phyloP scores from a whole-genome alignment of 805 yeast species.

The Ogataea siamensis region DNA sequence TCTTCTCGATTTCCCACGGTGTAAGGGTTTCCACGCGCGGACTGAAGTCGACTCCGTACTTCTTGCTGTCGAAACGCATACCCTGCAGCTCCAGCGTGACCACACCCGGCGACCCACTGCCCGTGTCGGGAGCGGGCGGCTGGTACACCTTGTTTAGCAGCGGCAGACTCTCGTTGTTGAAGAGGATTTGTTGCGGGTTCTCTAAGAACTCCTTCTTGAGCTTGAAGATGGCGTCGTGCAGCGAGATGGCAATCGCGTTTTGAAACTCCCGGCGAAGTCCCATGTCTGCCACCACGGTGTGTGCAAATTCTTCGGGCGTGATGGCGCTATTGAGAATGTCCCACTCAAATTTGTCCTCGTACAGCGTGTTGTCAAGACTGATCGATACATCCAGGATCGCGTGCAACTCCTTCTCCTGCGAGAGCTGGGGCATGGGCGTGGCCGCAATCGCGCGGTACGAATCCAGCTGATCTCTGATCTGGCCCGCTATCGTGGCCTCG shows the following conservation, averaged over 20 bases:
- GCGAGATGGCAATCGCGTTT: constrained; percentile 83
- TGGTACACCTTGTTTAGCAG: constrained; percentile 35
- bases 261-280: constrained; percentile 83
- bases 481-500: constrained; percentile 60
- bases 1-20: constrained; percentile 89
- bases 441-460: constrained; percentile 65
- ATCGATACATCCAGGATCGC: constrained; percentile 80
- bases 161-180: constrained; percentile 36
- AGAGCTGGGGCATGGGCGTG: constrained; percentile 55
- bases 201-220: constrained; percentile 82
- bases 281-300: constrained; percentile 75
- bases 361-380: constrained; percentile 76
- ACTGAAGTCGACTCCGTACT: constrained; percentile 79
- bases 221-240: constrained; percentile 75
- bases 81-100: constrained; percentile 37
- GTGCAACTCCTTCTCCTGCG: constrained; percentile 51
- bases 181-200: constrained; percentile 35
- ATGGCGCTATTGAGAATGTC: constrained; percentile 56
- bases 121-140: constrained; percentile 22
- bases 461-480: constrained; percentile 78
- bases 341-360: constrained; percentile 95
- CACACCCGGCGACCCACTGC: constrained; percentile 10
- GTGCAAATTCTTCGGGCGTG: constrained; percentile 84
- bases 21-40: constrained; percentile 85
- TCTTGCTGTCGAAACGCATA: constrained; percentile 68